Evolutionary conservation across 306 rosid species (phyloP), one percentile per base, ranked within the genome.

Genomic region (Rosa multiflora): DNA sequence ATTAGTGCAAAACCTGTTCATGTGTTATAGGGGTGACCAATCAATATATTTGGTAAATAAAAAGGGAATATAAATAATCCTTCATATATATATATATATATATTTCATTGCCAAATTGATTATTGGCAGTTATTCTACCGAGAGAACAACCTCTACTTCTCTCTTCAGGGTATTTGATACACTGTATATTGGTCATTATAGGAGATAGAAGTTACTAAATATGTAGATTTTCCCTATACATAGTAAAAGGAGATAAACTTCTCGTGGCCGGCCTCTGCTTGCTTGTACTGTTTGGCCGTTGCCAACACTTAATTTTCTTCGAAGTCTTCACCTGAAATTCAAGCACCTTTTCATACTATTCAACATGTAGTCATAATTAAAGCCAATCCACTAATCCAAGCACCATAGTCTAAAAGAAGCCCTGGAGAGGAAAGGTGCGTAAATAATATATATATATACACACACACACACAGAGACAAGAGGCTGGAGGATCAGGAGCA

Each of bases 401-500:
- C 66, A 59, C 78, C 53, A 56, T 55, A 56, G 42, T 58, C 69
- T 56, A 56, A 74, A 74, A 58, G 78, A 74, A 71, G 78, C 78
- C 37, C 52, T 40, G 78, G 69, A 63, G 69, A 63, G n/a, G 42
- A 29, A 32, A 26, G 39, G 67, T 10, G 12, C 39, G 67, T 62
- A 26, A 61, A 5, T 23, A 58, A n/a, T n/a, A 21, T 21, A 59
- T 58, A n/a, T 58, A 21, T 8, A 32, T 1, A 32, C 35, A 32
- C 35, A 32, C 35, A 56, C 62, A 29, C 2, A 29, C 32, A 29
- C 29, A 26, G 1, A 26, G 0, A 0, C 43, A 3, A 5, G 43
- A 40, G 52, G 51, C 35, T 23, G 13, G 67, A 61, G 42, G 69
- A 63, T 29, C 42, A 29, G 20, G 43, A 35, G 17, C 17, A 3